Evolutionary conservation across 306 rosid species (phyloP), one percentile per base, ranked within the genome.

Genomic region (Vigna mungo): DNA sequence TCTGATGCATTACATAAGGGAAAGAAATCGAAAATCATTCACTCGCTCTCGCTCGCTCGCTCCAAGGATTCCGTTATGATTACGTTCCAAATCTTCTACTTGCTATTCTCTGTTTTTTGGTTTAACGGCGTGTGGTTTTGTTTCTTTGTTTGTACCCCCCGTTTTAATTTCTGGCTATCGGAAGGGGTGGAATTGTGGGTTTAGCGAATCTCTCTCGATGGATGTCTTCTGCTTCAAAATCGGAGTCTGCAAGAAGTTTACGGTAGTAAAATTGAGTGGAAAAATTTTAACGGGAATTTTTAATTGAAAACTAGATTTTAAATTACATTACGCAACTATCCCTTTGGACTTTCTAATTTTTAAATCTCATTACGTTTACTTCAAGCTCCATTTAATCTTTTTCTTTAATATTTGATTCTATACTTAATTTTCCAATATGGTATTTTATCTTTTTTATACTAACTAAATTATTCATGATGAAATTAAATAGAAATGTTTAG

Each of bases 1-100:
- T 92, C 82, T 91, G 99, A 95, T 90, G 99, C 99, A 92, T 95
- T 90, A 91, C 92, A 90, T 86, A 83, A 25, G 66, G 65, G 43
- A 64, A n/a, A 62, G 37, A 23, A 10, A 56, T 56, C 37, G 37
- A 58, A 16, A 44, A 12, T 44, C 16, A 12, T 15, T 44, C 13
- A 11, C 14, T 12, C 7, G 2, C 53, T 12, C 14, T 12, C 7
- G 2, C 53, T 12, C 7, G 2, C 53, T 12, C 18, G 53, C 53
- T 48, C 15, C 49, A 44, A 44, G 5, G 16, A 44, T 44, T 44
- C 49, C 9, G 49, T 43, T 43, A 9, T 43, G 10, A 43, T 27
- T 0, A 27, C 4, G 32, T 27, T 27, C 32, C 34, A 30, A 30
- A 30, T 30, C 34, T 30, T 30, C 34, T 30, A 30, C 44, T 39